Conservation (phyloP, 2,329 filamentous ascomycete genomes). For the Cordyceps pruinosa region DNA sequence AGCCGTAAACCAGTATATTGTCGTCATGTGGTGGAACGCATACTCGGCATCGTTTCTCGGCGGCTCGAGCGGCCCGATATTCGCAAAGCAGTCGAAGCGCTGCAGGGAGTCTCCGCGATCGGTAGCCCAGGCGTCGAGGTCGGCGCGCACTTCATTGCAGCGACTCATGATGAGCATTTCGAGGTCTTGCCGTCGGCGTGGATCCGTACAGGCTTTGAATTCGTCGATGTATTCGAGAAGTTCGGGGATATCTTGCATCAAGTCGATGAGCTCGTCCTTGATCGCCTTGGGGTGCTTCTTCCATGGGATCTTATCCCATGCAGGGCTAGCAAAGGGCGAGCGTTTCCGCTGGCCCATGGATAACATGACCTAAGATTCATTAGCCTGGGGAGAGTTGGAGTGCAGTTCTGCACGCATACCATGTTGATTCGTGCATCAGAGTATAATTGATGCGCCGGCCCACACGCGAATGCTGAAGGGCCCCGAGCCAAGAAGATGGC, state of each 20-base stretch:
- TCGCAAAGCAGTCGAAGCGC: constrained; percentile 13
- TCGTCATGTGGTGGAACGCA: constrained; percentile 13
- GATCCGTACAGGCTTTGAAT: constrained; percentile 16
- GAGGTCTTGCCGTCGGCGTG: neutral
- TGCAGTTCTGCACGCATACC: constrained; percentile 4
- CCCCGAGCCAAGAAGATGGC: constrained; percentile 15
- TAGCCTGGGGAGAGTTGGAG: neutral
- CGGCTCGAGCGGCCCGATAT: constrained; percentile 7
- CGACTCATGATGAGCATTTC: constrained; percentile 13
- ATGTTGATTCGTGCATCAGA: constrained; percentile 18
- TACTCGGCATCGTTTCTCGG: constrained; percentile 15
- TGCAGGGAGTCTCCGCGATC: constrained; percentile 10
- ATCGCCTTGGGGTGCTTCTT: constrained; percentile 21
- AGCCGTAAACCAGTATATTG: constrained; percentile 14
- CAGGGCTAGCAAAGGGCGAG: constrained; percentile 21
- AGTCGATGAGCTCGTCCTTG: constrained; percentile 25
- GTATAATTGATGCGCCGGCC: constrained; percentile 18
- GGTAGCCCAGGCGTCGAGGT: constrained; percentile 14
- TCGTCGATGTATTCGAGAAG: constrained; percentile 23
- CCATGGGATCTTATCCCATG: constrained; percentile 29
- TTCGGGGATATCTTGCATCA: constrained; percentile 24
- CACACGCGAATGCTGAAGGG: constrained; percentile 12
- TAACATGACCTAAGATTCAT: constrained; percentile 12
- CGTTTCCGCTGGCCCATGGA: constrained; percentile 16
- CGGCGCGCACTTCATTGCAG: constrained; percentile 9